Percentiles rank a stretch among this genome's conserved stretches.
These are phyloP conservation scores for Fennellomyces sp. DNA, from an alignment of 371 early-diverging fungal genomes.

Conservation along the genomic window DNA sequence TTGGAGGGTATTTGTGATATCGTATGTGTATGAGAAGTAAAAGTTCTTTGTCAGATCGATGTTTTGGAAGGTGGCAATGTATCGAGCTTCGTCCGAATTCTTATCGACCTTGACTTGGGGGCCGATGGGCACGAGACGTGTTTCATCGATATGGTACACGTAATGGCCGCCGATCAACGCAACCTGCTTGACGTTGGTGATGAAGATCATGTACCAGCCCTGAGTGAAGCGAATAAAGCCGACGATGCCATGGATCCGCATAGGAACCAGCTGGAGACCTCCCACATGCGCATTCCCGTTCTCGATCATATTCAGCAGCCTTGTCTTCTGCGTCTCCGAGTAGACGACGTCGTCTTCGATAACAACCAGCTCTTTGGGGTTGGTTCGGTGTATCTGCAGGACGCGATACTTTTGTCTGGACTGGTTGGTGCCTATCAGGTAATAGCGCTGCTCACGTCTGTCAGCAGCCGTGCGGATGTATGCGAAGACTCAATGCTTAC, in stretches of 20 bases:
- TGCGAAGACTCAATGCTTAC: slow-evolving; percentile 34
- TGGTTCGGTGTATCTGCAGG: slow-evolving; percentile 87
- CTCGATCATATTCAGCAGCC: slow-evolving; percentile 82
- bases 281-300: slow-evolving; percentile 79
- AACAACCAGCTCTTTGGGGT: slow-evolving; percentile 57
- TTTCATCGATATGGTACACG: slow-evolving; percentile 94
- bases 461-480: background rate
- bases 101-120: slow-evolving; percentile 70
- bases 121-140: slow-evolving; percentile 75
- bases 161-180: slow-evolving; percentile 95
- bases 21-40: slow-evolving; percentile 93
- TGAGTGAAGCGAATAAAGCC: slow-evolving; percentile 93
- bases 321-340: slow-evolving; percentile 70
- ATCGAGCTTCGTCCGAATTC: slow-evolving; percentile 81
- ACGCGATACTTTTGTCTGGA: slow-evolving; percentile 77
- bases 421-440: slow-evolving; percentile 83
- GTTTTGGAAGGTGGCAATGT: slow-evolving; percentile 78
- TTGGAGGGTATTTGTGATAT: slow-evolving; percentile 91
- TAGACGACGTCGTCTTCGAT: slow-evolving; percentile 76
- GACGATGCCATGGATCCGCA: slow-evolving; percentile 43
- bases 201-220: slow-evolving; percentile 91
- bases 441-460: slow-evolving; percentile 58
- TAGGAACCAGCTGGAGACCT: slow-evolving; percentile 71
- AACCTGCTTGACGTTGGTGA: slow-evolving; percentile 86
- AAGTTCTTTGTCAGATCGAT: slow-evolving; percentile 88